Conservation (phyloP, 2,329 filamentous ascomycete species). For the Hypoxylon sp. region DNA sequence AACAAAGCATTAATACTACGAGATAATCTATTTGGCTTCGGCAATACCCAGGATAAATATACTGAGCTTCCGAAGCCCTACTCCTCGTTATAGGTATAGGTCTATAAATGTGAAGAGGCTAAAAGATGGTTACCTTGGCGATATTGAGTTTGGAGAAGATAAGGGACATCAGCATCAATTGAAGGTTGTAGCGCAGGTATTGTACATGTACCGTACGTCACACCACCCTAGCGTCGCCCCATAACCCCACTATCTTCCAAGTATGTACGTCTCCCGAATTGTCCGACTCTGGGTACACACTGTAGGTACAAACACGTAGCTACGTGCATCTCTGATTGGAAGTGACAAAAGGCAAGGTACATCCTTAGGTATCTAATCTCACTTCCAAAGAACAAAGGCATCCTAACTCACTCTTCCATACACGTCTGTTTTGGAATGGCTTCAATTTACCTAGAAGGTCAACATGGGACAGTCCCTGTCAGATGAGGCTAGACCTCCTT, state of each 20-base stretch:
- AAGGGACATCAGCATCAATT: background rate
- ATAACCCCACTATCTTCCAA: constrained; percentile 20
- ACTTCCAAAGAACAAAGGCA: constrained; percentile 6
- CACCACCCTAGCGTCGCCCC: constrained; percentile 8
- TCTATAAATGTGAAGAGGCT: background rate
- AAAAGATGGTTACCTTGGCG: background rate
- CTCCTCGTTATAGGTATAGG: no score
- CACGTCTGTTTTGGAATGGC: constrained; percentile 47
- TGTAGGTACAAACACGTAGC: background rate
- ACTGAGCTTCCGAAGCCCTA: no score
- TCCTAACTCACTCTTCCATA: background rate
- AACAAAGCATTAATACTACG: background rate
- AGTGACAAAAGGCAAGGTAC: constrained; percentile 3
- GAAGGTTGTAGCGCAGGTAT: background rate
- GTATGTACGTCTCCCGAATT: background rate
- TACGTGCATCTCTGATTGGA: background rate
- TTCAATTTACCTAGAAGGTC: constrained; percentile 32
- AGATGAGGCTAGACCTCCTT: constrained; percentile 60
- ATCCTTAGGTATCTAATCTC: background rate
- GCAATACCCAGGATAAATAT: no score
- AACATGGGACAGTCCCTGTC: constrained; percentile 69
- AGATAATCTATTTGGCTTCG: no score
- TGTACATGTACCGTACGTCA: constrained; percentile 14
- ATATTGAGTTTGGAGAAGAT: background rate
- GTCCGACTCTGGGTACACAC: background rate